Base-by-base conservation (phyloP, 306 rosid species). In the Myrica gale region DNA sequence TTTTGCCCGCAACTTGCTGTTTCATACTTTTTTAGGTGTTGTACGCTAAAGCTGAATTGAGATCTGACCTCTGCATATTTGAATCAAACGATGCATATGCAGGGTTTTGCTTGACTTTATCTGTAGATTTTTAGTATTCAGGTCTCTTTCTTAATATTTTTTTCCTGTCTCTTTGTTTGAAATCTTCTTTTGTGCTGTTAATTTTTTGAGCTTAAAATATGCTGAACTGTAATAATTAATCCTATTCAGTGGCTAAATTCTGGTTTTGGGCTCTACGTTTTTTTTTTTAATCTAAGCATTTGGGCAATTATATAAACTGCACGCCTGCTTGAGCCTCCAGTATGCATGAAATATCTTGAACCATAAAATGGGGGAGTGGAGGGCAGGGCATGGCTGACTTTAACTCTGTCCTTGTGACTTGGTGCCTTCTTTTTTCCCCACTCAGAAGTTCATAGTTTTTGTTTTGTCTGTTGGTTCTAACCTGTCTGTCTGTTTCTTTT, bases 1-100 rank as follows among this genome's bases (percentile, higher is more conserved):
- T 68, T 56, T 9, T 10, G 7, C 11, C 70, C 21, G 26, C 77
- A 37, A 61, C 77, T 84, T 85, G 50, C 47, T 68, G 74, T 76
- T 79, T 76, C 54, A 67, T 54, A 23, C 53, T 51, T 46, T 63
- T 70, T 44, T 19, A 42, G 72, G 39, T 62, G 45, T 21, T 73
- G 48, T 48, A 68, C 78, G 68, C 45, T 41, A 56, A 42, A 71
- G 9, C 60, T 71, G 41, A 54, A 73, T 21, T 50, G 43, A 20
- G 71, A 46, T 68, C 26, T 68, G 44, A 45, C 50, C 37, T 70
- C 43, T 60, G 12, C 66, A 0, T 53, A 67, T 61, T 50, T 68
- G 45, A 21, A 52, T 37, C 43, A 57, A 48, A 69, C 4, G 19
- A 62, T 26, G 7, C 8, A 1, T 26, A 37, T 7, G 17, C 10